Conservation (phyloP, 768 basidiomycete species). For the Tylopilus sp. region DNA sequence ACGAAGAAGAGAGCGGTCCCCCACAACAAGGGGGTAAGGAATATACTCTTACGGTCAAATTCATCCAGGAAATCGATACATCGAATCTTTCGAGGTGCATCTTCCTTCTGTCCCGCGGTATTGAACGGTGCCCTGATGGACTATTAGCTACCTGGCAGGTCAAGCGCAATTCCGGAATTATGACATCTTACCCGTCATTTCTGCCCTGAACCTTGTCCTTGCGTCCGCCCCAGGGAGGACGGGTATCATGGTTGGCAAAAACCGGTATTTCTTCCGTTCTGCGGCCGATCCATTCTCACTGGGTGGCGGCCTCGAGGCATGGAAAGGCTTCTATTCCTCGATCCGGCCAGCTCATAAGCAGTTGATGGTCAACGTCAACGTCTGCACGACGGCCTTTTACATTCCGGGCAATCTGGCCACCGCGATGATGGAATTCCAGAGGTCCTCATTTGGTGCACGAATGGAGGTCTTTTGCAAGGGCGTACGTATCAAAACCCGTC, state of each 20-base stretch:
- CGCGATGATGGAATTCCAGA: slow-evolving; percentile 39
- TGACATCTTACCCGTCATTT: slow-evolving; percentile 45
- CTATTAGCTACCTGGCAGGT: slow-evolving; percentile 44
- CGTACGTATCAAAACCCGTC: slow-evolving; percentile 61
- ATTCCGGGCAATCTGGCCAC: slow-evolving; percentile 40
- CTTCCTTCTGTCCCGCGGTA: background rate
- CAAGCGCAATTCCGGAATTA: slow-evolving; percentile 39
- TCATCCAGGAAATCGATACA: slow-evolving; percentile 43
- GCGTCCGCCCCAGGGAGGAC: slow-evolving; percentile 42
- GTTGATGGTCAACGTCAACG: slow-evolving; percentile 53
- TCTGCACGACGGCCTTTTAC: slow-evolving; percentile 50
- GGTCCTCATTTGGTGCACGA: slow-evolving; percentile 57
- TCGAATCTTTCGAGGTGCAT: slow-evolving; percentile 38
- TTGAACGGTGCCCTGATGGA: slow-evolving; percentile 5
- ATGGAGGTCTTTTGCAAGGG: slow-evolving; percentile 60
- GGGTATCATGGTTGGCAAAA: slow-evolving; percentile 50
- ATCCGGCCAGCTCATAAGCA: slow-evolving; percentile 40
- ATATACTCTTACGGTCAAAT: slow-evolving; percentile 44
- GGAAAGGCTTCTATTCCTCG: slow-evolving; percentile 49
- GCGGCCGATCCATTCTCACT: slow-evolving; percentile 31
- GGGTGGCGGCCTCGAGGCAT: slow-evolving; percentile 55
- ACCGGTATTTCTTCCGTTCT: slow-evolving; percentile 49
- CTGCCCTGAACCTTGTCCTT: slow-evolving; percentile 50
- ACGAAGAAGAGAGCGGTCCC: slow-evolving; percentile 42
- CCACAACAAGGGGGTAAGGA: slow-evolving; percentile 33